A percentile compares a stretch with the other conserved stretches of the same genome.
These are phyloP conservation scores for Alternaria consortialis DNA, from an alignment of 2,329 filamentous ascomycete species.

Conservation along the genomic window DNA sequence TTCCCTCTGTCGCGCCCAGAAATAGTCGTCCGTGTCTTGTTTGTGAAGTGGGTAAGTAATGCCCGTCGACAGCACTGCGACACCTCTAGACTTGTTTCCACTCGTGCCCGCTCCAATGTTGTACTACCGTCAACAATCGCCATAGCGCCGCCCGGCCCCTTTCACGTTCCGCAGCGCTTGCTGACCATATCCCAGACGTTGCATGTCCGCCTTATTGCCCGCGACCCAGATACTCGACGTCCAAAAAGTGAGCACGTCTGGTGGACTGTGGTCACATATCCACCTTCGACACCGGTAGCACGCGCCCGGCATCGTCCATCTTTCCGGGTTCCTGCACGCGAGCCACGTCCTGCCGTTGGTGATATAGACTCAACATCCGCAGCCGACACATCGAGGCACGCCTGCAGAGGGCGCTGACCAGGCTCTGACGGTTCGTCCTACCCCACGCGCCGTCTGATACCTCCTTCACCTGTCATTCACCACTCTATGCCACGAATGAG, in stretches of 20 bases:
- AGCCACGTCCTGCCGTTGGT: conserved; percentile 28
- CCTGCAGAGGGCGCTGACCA: conserved; percentile 42
- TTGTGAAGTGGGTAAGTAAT: conserved; percentile 39
- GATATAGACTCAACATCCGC: conserved; percentile 35
- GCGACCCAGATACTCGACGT: conserved; percentile 20
- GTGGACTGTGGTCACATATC: conserved; percentile 8
- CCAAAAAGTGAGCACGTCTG: conserved; percentile 13
- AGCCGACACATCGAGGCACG: conserved; percentile 40
- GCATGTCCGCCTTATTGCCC: conserved; percentile 29
- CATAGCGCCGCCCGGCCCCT: conserved; percentile 38
- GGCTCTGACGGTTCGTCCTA: conserved; percentile 48
- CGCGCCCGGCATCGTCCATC: conserved; percentile 27
- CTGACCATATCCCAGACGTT: conserved; percentile 43
- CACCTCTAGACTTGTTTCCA: conserved; percentile 46
- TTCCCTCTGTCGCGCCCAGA: background rate
- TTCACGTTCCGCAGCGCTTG: conserved; percentile 37
- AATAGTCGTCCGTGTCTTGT: background rate
- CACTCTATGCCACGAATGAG: conserved; percentile 18
- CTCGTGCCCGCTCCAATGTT: conserved; percentile 43
- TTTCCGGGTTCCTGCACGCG: conserved; percentile 32
- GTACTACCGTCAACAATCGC: conserved; percentile 48
- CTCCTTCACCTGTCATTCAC: conserved; percentile 20
- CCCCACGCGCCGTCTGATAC: conserved; percentile 35
- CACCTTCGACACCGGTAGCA: conserved; percentile 26
- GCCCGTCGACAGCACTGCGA: conserved; percentile 26